Base-by-base conservation (phyloP, 1,284 basidiomycete genomes). In the Pascua guehoae region DNA sequence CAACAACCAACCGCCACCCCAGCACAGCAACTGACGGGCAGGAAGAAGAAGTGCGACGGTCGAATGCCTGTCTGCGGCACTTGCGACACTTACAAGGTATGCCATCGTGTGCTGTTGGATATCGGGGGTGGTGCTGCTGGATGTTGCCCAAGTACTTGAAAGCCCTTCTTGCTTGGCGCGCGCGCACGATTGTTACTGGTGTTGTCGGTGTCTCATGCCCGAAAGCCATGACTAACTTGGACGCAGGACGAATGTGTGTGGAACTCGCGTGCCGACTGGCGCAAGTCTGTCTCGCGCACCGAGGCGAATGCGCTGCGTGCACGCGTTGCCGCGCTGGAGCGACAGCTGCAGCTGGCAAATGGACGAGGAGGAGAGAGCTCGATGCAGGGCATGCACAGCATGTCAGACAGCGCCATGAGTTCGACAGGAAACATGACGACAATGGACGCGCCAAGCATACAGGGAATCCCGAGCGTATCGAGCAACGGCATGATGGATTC, bases 31-130 rank as follows among this genome's bases (percentile, higher is more conserved):
- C 52, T 55, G 39, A 55, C 24, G 16, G 32, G 2, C 55, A 72
- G 71, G 46, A 61, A 68, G 50, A 64, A 66, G 54, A 73, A 72
- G 55, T 74, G 73, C 51, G 73, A 74, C 49, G 71, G 73, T 8
- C 51, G 63, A 0, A 58, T 58, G 32, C 73, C 71, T 1, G 57
- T 62, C 1, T 74, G 73, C 52, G 66, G 66, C 0, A 72, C 71
- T 0, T 74, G 73, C 51, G 57, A 51, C 38, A 60, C 68, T 2
- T 71, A 69, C 60, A 70, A 70, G 46, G 68, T 67, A 55, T 45
- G 44, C n/a, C 18, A 32, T 32, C 24, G 24, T 2, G 12, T 2
- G 4, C 2, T 5, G 11, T 12, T 24, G 1, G 24, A 32, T 32
- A 32, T 32, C 24, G 24, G 24, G 24, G 24, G 24, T 32, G 4